Conservation (phyloP, 495 filamentous ascomycete genomes). For the Ramalina intermedia region DNA sequence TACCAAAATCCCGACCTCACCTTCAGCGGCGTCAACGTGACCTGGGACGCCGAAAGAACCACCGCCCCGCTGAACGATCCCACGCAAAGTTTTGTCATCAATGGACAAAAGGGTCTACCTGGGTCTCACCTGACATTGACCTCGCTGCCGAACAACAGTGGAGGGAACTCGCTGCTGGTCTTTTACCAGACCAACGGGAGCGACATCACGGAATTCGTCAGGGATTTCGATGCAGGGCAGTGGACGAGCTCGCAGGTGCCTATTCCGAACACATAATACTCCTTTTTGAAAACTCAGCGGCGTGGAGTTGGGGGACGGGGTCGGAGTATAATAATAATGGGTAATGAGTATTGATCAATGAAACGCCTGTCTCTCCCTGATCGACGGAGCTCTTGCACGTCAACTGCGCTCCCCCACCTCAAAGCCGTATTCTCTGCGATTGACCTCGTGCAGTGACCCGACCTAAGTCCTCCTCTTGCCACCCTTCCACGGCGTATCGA, state of each 20-base stretch:
- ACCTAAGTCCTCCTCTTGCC: no score
- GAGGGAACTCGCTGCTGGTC: slow-evolving; percentile 9
- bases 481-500: no score
- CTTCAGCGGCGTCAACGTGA: slow-evolving; percentile 11
- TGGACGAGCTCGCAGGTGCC: slow-evolving; percentile 13
- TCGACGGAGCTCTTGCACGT: no score
- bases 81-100: slow-evolving; percentile 9
- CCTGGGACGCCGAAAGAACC: slow-evolving; percentile 12
- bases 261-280: slow-evolving; percentile 2
- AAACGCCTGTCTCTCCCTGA: no score
- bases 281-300: no score
- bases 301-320: no score
- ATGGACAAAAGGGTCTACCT: slow-evolving; percentile 9
- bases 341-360: no score
- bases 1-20: slow-evolving; percentile 10
- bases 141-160: slow-evolving; percentile 5
- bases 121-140: slow-evolving; percentile 14
- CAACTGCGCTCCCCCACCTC: no score
- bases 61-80: slow-evolving; percentile 1
- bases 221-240: slow-evolving; percentile 13
- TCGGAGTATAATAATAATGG: no score
- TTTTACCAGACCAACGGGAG: slow-evolving; percentile 14
- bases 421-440: no score
- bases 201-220: slow-evolving; percentile 11
- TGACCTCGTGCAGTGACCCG: no score